Conservation (phyloP, 1,284 basidiomycete species). For the Tetrapyrgos nigripes region DNA sequence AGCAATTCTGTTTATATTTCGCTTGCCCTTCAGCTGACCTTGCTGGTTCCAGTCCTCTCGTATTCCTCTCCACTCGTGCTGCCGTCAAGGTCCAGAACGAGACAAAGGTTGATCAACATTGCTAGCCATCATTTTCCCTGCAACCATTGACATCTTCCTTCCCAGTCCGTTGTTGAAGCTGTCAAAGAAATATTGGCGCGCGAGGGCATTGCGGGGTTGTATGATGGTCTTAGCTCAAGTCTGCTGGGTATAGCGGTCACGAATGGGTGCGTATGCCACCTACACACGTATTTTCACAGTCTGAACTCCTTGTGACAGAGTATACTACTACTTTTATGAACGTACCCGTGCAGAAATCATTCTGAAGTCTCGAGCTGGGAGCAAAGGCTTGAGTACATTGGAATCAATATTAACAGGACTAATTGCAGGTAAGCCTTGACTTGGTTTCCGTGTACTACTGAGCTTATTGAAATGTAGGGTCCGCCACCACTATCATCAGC, state of each 20-base stretch:
- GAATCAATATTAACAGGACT: conserved; percentile 93
- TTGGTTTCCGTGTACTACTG: conserved; percentile 2
- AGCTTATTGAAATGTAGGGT: conserved; percentile 55
- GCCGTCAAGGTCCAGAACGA: conserved; percentile 89
- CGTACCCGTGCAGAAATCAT: conserved; percentile 64
- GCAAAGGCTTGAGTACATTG: conserved; percentile 77
- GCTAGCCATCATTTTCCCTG: no score
- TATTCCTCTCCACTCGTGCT: conserved; percentile 92
- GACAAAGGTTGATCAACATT: conserved; percentile 57
- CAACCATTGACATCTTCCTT: no score
- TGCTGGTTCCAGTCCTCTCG: conserved; percentile 76
- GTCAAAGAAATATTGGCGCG: conserved; percentile 81
- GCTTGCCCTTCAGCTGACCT: neutral
- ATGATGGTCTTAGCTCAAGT: conserved; percentile 88
- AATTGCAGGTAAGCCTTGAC: conserved; percentile 70
- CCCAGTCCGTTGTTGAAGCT: conserved; percentile 60
- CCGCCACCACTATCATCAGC: conserved; percentile 88
- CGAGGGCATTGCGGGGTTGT: conserved; percentile 88
- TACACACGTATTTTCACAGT: conserved; percentile 20
- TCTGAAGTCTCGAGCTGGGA: conserved; percentile 61
- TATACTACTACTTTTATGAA: conserved; percentile 89
- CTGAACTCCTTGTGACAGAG: conserved; percentile 43
- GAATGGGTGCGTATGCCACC: conserved; percentile 68
- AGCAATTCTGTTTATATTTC: conserved; percentile 34
- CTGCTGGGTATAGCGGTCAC: conserved; percentile 93